Base-by-base conservation (phyloP, 495 filamentous ascomycete species). In the Penicillium atrosanguineum region DNA sequence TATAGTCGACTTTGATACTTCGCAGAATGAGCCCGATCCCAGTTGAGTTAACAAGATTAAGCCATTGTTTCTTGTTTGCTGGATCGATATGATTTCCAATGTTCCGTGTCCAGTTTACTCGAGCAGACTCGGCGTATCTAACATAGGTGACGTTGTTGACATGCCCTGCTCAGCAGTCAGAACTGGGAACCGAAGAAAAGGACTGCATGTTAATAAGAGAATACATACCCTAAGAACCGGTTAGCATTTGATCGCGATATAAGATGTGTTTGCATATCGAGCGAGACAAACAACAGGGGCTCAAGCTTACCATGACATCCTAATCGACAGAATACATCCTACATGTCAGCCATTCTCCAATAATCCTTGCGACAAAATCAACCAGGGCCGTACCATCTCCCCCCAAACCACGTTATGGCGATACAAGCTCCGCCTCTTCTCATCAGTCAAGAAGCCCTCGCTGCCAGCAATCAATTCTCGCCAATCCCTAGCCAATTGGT, bases 141-240 rank as follows among this genome's bases (percentile, higher is more conserved):
- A 84, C 83, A 62, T 96, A 96, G 47, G 77, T 83, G 50, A 94
- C 86, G 59, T 95, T 96, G 67, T 96, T 96, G 21, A 96, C 87
- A 65, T 97, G 93, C 4, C 86, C 87, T 86, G 62, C 6, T 20
- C 3, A 29, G n/a, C 31, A 34, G 21, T 25, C 31, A 48, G 36
- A 48, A 18, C 1, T 14, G 19, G 23, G 3, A 38, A 37, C 31
- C 0, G 8, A 56, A 26, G 23, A 31, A 3, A 12, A 25, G 3
- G 9, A 6, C 16, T n/a, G n/a, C 14, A 1, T 18, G 3, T 11
- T 37, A 11, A 0, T 20, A 26, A 0, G 6, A 15, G 43, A 45
- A 18, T 37, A 38, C 48, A 60, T 65, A 66, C 69, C 65, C 62
- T 70, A 37, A 36, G 31, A 14, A 34, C 12, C 11, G 1, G 12